Base-by-base conservation (phyloP, 208 protist species). In the Crithidia thermophila region DNA sequence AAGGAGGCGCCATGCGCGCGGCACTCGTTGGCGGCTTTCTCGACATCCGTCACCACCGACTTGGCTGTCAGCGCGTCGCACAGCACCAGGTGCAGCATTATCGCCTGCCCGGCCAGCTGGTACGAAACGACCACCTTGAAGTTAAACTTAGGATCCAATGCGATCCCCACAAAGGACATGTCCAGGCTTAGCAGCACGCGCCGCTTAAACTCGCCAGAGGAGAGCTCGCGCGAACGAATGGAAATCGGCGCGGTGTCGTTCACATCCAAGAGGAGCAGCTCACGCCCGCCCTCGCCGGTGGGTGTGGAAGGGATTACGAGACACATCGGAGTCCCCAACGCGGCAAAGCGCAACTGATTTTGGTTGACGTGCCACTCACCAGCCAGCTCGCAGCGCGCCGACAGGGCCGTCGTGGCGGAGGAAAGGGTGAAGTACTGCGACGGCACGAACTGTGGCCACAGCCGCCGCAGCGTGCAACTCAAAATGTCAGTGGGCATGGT, bases 71-170 rank as follows among this genome's bases (percentile, higher is more conserved):
- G 20, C 10, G 59, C 46, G 20, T 73, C 53, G 16, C 72, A 65
- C 25, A 82, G 58, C 14, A 81, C 81, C 11, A 90, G 25, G 40
- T 80, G 72, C 21, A 90, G 34, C 55, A 73, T 58, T 23, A 66
- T 25, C 11, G 57, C 47, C 2, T 62, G 18, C 36, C 21, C 58
- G 3, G 81, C 67, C 16, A 77, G 60, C 42, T 72, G 65, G 59
- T 82, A 73, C 3, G 72, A 72, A 10, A 90, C 27, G 5, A 87
- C 51, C 6, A 82, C 74, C 27, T 82, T 76, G 52, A 86, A 91
- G 11, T 72, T 56, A 51, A 72, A 67, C 10, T 11, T 49, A 2
- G 45, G 58, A 27, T 58, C 50, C 6, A 68, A 9, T 11, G 30
- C 37, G 23, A 72, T 43, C 14, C 62, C 65, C 10, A 84, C 66